Evolutionary conservation across 2,329 filamentous ascomycete species (phyloP).

Genomic region (Coniochaeta hoffmannii): DNA sequence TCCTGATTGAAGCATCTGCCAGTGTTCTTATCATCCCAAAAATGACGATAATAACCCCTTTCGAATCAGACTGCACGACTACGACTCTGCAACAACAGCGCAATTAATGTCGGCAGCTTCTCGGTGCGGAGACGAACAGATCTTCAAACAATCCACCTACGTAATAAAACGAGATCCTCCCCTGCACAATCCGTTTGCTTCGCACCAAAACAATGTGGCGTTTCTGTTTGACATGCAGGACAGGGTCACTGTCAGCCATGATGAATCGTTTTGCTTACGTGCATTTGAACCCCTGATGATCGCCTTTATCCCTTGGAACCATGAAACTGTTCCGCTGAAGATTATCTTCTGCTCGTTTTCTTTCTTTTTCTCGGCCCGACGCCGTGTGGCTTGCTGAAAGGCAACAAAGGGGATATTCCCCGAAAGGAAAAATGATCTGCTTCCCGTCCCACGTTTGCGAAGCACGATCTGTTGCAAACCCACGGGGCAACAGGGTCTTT

Average conservation of each 20-base stretch:
- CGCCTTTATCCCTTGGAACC: not conserved
- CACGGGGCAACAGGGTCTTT: slow-evolving; percentile 1
- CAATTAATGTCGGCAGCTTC: not conserved
- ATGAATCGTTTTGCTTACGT: not conserved
- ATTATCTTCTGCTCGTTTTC: not conserved
- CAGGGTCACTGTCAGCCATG: too few species aligned
- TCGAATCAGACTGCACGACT: not conserved
- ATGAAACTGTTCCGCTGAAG: not conserved
- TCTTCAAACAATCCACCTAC: not conserved
- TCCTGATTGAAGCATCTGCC: too few species aligned
- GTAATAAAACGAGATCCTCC: not conserved
- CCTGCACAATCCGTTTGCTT: too few species aligned
- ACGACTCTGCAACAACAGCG: not conserved
- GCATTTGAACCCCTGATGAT: not conserved
- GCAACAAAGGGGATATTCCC: not conserved
- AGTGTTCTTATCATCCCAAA: too few species aligned
- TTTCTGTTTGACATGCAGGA: too few species aligned
- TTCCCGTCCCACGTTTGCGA: slow-evolving; percentile 1
- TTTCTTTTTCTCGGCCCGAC: not conserved
- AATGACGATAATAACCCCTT: not conserved
- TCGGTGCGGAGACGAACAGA: not conserved
- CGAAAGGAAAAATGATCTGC: not conserved
- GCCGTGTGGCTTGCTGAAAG: not conserved
- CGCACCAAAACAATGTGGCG: too few species aligned
- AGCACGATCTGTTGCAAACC: slow-evolving; percentile 3